Evolutionary conservation across 2,329 filamentous ascomycete species (phyloP).

Genomic region (Paecilomyces sp.): DNA sequence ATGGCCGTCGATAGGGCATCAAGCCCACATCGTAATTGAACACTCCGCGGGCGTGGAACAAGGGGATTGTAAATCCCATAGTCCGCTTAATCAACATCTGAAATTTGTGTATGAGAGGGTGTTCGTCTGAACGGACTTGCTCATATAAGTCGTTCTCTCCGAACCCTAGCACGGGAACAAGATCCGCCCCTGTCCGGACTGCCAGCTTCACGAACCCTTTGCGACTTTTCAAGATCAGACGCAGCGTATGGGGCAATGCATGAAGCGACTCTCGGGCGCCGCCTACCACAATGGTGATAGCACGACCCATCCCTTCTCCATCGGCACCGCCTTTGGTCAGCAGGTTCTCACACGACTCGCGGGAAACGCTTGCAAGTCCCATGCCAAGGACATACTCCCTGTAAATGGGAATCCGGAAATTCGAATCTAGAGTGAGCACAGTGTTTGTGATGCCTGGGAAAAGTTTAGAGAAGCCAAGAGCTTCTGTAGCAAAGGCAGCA

Average conservation of each 20-base stretch:
- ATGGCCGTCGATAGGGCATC: slow-evolving; percentile 81
- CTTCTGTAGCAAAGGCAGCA: slow-evolving; percentile 83
- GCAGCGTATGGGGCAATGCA: slow-evolving; percentile 68
- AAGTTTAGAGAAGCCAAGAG: slow-evolving; percentile 74
- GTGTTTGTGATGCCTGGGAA: slow-evolving; percentile 96
- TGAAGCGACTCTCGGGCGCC: slow-evolving; percentile 89
- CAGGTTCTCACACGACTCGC: slow-evolving; percentile 84
- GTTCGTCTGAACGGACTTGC: slow-evolving; percentile 68
- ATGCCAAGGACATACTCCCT: slow-evolving; percentile 87
- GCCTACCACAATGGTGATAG: slow-evolving; percentile 91
- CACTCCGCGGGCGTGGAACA: slow-evolving; percentile 83
- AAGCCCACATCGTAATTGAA: slow-evolving; percentile 98
- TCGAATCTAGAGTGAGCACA: slow-evolving; percentile 85
- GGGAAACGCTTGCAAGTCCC: slow-evolving; percentile 81
- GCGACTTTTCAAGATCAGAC: slow-evolving; percentile 71
- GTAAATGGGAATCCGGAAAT: slow-evolving; percentile 90
- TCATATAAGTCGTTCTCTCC: slow-evolving; percentile 97
- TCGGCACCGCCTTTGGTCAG: slow-evolving; percentile 72
- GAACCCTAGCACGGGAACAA: slow-evolving; percentile 87
- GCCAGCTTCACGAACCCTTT: slow-evolving; percentile 95
- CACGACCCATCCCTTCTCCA: slow-evolving; percentile 80
- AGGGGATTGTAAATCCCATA: slow-evolving; percentile 86
- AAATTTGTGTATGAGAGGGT: slow-evolving; percentile 70
- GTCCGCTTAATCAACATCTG: slow-evolving; percentile 80
- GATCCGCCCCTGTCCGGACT: slow-evolving; percentile 81